phyloP scores from a whole-genome alignment of 2,329 filamentous ascomycete genomes.

The Incumbomyces lentus region DNA sequence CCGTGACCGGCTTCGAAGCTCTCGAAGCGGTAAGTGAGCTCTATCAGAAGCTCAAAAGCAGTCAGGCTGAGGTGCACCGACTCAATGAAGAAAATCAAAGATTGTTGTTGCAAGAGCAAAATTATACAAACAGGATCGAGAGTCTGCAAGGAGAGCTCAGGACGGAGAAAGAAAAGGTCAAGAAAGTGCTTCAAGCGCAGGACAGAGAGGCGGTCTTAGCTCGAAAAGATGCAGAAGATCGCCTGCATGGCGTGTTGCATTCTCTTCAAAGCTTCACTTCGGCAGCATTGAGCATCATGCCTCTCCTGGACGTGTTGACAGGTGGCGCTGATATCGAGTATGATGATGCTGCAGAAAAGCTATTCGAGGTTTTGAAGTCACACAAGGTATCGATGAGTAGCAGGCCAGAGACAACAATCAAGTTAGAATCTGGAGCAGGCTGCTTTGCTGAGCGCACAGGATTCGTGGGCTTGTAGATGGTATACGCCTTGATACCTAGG shows the following conservation, averaged over 20 bases:
- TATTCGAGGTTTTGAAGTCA: background rate
- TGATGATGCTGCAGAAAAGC: constrained; percentile 5
- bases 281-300: constrained; percentile 5
- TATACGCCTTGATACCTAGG: background rate
- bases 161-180: constrained; percentile 4
- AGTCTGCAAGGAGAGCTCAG: constrained; percentile 3
- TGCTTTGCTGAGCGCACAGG: no score
- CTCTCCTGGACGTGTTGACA: constrained; percentile 4
- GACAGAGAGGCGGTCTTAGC: background rate
- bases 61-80: background rate
- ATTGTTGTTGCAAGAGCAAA: background rate
- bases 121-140: background rate
- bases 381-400: background rate
- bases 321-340: constrained; percentile 5
- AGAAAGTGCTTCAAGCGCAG: background rate
- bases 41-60: constrained; percentile 5
- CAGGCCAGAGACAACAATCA: background rate
- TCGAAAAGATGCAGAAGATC: background rate
- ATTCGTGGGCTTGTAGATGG: background rate
- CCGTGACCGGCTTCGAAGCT: background rate
- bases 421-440: background rate
- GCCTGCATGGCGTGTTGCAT: background rate
- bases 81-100: background rate
- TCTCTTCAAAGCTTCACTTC: constrained; percentile 2
- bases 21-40: constrained; percentile 3